phyloP scores from a whole-genome alignment of 179 eudicot species.

The Camellia oleifera region DNA sequence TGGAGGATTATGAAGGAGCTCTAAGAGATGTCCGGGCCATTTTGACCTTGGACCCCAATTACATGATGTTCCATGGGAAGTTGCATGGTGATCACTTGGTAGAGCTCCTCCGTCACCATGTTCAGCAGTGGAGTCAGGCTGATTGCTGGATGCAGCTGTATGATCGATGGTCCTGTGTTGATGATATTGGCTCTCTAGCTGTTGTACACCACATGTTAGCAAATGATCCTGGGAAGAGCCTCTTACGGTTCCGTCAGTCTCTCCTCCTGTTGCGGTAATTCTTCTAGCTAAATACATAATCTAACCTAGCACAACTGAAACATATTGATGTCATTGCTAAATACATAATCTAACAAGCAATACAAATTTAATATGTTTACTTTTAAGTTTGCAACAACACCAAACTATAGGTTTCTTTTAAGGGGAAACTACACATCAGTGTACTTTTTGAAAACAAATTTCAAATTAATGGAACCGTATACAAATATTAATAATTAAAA shows the following conservation, averaged over 20 bases:
- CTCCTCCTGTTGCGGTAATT: slow-evolving; percentile 70
- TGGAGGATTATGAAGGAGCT: slow-evolving; percentile 74
- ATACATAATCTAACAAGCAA: background rate
- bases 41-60: slow-evolving; percentile 62
- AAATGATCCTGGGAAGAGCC: slow-evolving; percentile 75
- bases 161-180: slow-evolving; percentile 86
- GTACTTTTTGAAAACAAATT: too few species aligned
- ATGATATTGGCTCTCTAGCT: slow-evolving; percentile 85
- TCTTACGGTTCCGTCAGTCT: slow-evolving; percentile 72
- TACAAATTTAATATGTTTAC: background rate
- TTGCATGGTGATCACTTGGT: slow-evolving; percentile 58
- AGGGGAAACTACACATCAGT: background rate
- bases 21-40: slow-evolving; percentile 63
- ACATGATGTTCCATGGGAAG: slow-evolving; percentile 80
- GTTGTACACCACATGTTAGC: slow-evolving; percentile 85
- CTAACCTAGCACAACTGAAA: too few species aligned
- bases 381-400: background rate
- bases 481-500: too few species aligned
- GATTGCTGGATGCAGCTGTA: slow-evolving; percentile 89
- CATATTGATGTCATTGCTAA: background rate
- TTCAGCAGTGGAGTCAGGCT: slow-evolving; percentile 69
- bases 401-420: background rate
- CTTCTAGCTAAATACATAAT: too few species aligned
- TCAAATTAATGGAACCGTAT: too few species aligned
- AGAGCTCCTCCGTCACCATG: slow-evolving; percentile 57